Evolutionary conservation across 1,284 basidiomycete species (phyloP).

Genomic region (Microbotryum intermedium): DNA sequence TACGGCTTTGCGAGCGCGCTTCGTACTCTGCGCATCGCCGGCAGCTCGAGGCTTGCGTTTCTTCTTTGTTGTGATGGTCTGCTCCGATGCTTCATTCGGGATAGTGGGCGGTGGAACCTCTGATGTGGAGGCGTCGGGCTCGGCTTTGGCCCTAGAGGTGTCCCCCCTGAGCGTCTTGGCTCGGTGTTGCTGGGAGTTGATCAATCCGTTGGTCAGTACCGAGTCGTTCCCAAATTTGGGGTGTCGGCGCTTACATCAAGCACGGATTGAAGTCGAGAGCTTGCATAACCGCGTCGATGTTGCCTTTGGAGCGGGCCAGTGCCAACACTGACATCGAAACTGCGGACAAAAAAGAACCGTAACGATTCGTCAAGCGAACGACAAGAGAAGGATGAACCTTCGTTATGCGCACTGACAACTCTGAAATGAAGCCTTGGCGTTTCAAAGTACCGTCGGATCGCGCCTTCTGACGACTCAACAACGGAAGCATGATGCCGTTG

Average conservation of each 20-base stretch:
- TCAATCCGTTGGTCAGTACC: no score
- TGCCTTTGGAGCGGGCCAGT: constrained; percentile 36
- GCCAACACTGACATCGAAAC: constrained; percentile 46
- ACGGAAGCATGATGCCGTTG: constrained; percentile 83
- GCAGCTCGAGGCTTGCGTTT: no score
- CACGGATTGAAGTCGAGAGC: constrained; percentile 54
- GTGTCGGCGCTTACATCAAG: constrained; percentile 49
- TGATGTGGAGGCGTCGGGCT: no score
- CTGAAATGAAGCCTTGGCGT: constrained; percentile 51
- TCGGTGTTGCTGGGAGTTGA: no score
- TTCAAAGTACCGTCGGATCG: constrained; percentile 50
- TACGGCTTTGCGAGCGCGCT: no score
- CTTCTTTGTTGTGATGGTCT: no score
- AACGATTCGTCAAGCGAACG: not conserved
- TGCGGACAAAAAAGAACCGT: not conserved
- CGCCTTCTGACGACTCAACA: constrained; percentile 81
- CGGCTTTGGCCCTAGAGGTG: no score
- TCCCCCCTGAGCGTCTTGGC: no score
- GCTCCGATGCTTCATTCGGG: no score
- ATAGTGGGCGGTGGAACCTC: no score
- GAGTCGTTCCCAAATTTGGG: no score
- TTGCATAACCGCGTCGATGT: not conserved
- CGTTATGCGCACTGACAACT: constrained; percentile 36
- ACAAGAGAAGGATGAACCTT: not conserved
- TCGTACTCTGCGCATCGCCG: no score